phyloP scores from a whole-genome alignment of 1,284 basidiomycete genomes.

The Volvariella volvacea region DNA sequence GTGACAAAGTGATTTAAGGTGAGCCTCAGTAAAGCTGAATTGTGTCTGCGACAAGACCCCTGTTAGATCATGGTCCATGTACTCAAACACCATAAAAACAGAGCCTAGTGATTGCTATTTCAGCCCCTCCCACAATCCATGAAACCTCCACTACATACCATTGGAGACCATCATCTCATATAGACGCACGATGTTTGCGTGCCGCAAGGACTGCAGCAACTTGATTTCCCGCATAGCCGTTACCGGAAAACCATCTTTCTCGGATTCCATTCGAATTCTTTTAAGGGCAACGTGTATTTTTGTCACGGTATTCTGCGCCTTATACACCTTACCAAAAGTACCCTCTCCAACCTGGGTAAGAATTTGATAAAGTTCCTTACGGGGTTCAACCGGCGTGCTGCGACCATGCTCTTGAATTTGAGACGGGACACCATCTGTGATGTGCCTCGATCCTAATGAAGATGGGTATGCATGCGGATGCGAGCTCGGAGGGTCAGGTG shows the following conservation, averaged over 20 bases:
- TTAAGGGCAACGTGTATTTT: constrained; percentile 86
- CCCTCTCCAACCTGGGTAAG: constrained; percentile 96
- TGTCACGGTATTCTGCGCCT: constrained; percentile 80
- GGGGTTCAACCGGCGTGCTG: constrained; percentile 12
- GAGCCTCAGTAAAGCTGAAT: constrained; percentile 77
- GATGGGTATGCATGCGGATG: too few relatives aligned
- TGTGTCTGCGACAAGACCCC: constrained; percentile 91
- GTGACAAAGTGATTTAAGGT: constrained; percentile 90
- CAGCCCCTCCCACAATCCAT: constrained; percentile 4
- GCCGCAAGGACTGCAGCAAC: constrained; percentile 85
- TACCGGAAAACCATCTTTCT: constrained; percentile 97
- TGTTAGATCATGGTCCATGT: constrained; percentile 98
- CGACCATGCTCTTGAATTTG: constrained; percentile 11
- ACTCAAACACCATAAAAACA: constrained; percentile 99
- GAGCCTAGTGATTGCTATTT: constrained; percentile 50
- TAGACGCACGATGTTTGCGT: constrained; percentile 85
- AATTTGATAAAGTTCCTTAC: constrained; percentile 75
- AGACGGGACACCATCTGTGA: constrained; percentile 3
- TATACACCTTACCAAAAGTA: constrained; percentile 99
- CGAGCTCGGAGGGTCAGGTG: too few relatives aligned
- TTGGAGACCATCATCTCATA: constrained; percentile 99
- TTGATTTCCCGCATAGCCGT: constrained; percentile 99
- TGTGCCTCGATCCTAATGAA: too few relatives aligned
- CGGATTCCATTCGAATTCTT: constrained; percentile 96
- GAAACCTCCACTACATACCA: constrained; percentile 44